Evolutionary conservation across 768 basidiomycete genomes (phyloP), one percentile per base, ranked within the genome.

Genomic region (Strobilomyces confusus): DNA sequence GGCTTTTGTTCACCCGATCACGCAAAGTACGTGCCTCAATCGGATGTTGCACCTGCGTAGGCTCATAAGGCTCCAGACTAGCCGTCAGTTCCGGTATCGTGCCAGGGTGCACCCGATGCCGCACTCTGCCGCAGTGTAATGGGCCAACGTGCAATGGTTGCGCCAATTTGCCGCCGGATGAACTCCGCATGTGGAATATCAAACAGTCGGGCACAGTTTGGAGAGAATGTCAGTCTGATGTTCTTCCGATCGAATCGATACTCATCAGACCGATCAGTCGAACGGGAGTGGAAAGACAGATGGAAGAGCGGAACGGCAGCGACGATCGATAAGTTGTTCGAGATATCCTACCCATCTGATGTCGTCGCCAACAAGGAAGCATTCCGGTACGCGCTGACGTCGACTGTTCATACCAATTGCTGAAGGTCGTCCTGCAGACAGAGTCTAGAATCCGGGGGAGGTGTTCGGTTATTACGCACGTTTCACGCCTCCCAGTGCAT

Each of bases 401-500:
- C 42, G 23, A 14, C 49, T 43, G 25, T 17, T 15, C 13, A 37
- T 26, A 41, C 41, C 49, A 42, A 26, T 48, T 30, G 50, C 58
- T 57, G 8, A 58, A 48, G 6, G 44, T 51, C 26, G 6, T 33
- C 26, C 30, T 36, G 14, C 40, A 66, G 63, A 40, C 56, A 60
- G 25, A 64, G 76, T 72, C 55, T 67, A 73, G 55, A 69, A 64
- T 54, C 73, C 66, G 56, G 65, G 58, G 48, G 68, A 63, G 42
- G 71, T 1, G 47, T 73, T 56, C 73, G 75, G 57, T 74, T 81
- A 59, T 72, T 84, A 48, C 76, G 80, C 58, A 82, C 79, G 36
- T 86, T 83, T 60, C 80, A 86, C 55, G 77, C 81, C 51, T 74
- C 81, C 3, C 83, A 84, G 55, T 85, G 83, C 60, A 82, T 87